Evolutionary conservation across 495 filamentous ascomycete species (phyloP).

Genomic region (Aeminium ludgeri): DNA sequence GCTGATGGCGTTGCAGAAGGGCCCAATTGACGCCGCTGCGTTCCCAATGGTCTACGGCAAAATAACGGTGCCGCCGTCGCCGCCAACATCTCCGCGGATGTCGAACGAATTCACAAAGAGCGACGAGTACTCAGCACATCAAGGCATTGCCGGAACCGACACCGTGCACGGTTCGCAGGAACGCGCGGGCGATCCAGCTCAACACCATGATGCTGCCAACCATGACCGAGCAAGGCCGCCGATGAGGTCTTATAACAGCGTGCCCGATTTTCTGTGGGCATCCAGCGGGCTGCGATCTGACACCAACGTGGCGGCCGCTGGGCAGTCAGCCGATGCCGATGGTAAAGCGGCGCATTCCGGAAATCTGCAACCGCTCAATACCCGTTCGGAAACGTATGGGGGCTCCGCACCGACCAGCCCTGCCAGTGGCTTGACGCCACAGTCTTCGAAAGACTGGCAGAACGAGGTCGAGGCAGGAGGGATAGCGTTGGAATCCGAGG

Average conservation of each 20-base stretch:
- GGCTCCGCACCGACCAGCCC: constrained; percentile 26
- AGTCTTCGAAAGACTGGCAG: constrained; percentile 15
- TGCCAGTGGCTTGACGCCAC: constrained; percentile 20
- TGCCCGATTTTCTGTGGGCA: constrained; percentile 21
- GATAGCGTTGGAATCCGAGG: constrained; percentile 20
- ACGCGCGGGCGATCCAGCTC: constrained; percentile 18
- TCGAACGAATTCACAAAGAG: constrained; percentile 9
- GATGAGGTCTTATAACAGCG: constrained; percentile 25
- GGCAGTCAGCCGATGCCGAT: no score
- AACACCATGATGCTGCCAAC: constrained; percentile 14
- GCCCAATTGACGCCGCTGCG: neutral
- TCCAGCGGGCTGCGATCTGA: constrained; percentile 15
- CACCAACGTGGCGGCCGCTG: no score
- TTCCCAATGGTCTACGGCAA: constrained; percentile 10
- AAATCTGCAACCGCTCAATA: no score
- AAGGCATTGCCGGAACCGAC: neutral
- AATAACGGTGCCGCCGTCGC: constrained; percentile 8
- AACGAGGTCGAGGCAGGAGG: constrained; percentile 17
- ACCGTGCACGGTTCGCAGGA: constrained; percentile 16
- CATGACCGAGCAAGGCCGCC: constrained; percentile 2
- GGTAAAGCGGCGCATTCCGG: no score
- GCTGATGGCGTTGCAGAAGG: neutral
- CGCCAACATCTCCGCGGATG: constrained; percentile 16
- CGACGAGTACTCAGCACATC: constrained; percentile 8
- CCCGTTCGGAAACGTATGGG: neutral